A percentile compares a stretch with the other conserved stretches of the same genome.
Conservation (phyloP, 1,284 basidiomycete genomes). For the Calocybe gambosa region DNA sequence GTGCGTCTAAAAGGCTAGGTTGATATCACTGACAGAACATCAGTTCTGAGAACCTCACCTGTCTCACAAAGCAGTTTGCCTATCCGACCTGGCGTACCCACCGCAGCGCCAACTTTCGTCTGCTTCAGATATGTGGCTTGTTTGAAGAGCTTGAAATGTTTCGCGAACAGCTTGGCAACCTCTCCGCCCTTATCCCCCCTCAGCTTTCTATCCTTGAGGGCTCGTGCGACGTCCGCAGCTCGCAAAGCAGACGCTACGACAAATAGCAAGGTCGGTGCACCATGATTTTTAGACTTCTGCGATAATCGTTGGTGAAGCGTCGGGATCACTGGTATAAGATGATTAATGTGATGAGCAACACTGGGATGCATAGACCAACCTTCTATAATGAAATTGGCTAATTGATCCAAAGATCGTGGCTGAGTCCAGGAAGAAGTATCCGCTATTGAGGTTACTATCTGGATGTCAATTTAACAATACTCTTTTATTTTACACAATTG, state of each 20-base stretch:
- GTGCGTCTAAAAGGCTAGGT: constrained; percentile 43
- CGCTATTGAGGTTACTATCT: constrained; percentile 63
- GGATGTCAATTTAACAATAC: constrained; percentile 39
- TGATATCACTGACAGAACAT: background rate
- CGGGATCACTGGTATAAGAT: constrained; percentile 48
- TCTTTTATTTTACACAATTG: constrained; percentile 11
- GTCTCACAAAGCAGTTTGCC: constrained; percentile 75
- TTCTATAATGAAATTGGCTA: constrained; percentile 68
- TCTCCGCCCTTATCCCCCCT: constrained; percentile 75
- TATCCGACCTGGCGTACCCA: constrained; percentile 77
- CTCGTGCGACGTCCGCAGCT: constrained; percentile 69
- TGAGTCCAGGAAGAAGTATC: constrained; percentile 70
- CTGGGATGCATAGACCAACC: constrained; percentile 32
- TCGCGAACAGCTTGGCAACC: constrained; percentile 81
- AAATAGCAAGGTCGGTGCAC: constrained; percentile 74
- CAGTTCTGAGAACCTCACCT: constrained; percentile 36
- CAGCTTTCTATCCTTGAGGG: constrained; percentile 61
- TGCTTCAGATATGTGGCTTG: constrained; percentile 70
- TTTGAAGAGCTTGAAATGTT: constrained; percentile 78
- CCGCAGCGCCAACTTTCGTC: constrained; percentile 72
- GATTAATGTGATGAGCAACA: background rate
- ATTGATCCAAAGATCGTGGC: constrained; percentile 59
- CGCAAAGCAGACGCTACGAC: constrained; percentile 73
- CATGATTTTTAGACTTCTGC: constrained; percentile 66
- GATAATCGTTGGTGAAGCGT: constrained; percentile 59